Percentiles rank a stretch among this genome's conserved stretches.
These are phyloP conservation scores for Curvularia verruculosa DNA, from an alignment of 2,329 filamentous ascomycete species.

Conservation along the genomic window DNA sequence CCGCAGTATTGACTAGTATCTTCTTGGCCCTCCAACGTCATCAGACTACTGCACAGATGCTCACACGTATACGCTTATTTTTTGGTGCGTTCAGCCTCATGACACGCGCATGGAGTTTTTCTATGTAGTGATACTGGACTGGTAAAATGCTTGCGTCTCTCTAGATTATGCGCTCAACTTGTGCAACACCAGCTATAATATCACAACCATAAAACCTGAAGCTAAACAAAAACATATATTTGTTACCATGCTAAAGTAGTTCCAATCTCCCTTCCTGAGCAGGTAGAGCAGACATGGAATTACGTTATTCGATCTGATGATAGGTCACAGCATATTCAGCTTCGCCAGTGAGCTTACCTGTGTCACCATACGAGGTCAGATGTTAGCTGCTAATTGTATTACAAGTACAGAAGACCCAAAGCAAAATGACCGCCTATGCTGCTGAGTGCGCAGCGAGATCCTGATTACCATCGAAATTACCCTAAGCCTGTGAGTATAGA, in stretches of 20 bases:
- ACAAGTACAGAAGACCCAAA: constrained; percentile 5
- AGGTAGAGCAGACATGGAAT: background rate
- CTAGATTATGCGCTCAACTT: background rate
- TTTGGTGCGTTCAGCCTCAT: background rate
- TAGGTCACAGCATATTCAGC: constrained; percentile 7
- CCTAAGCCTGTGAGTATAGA: constrained; percentile 5
- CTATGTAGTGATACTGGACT: background rate
- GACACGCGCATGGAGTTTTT: background rate
- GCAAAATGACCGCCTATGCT: constrained; percentile 1
- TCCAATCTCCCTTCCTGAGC: background rate
- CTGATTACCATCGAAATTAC: constrained; percentile 2
- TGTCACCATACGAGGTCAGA: constrained; percentile 3
- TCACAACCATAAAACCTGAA: background rate
- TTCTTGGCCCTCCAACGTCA: constrained; percentile 32
- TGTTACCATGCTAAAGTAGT: background rate
- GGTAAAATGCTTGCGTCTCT: background rate
- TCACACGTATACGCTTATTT: background rate
- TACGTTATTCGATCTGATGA: constrained; percentile 1
- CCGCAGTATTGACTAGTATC: constrained; percentile 25
- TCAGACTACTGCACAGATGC: constrained; percentile 4
- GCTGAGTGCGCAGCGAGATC: background rate
- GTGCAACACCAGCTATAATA: background rate
- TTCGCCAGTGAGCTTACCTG: constrained; percentile 15
- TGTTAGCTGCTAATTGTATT: constrained; percentile 6
- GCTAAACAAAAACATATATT: constrained; percentile 7